Evolutionary conservation across 2,329 filamentous ascomycete genomes (phyloP), one percentile per base, ranked within the genome.

Genomic region (Phialemoniopsis sp.): DNA sequence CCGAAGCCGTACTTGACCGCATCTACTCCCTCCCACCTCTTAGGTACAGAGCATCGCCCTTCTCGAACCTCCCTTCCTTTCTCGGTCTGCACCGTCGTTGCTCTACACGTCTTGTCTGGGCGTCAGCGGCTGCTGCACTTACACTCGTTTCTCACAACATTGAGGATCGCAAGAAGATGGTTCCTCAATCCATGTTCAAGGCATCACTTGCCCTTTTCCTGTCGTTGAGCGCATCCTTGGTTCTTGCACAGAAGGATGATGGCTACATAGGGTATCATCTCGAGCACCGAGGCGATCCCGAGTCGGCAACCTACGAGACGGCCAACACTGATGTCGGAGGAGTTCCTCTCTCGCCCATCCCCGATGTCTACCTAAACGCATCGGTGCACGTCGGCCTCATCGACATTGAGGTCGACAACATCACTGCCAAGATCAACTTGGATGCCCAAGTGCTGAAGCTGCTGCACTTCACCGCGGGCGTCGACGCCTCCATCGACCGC

Each of bases 311-410:
- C 33, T 80, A 79, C 56, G 72, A 75, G 47, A 80, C 76, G 0
- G 68, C 62, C 32, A 64, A 66, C 47, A 78, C 73, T 1, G 55
- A 58, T 5, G 51, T 60, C 2, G 36, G 34, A 13, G 66, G 68
- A 15, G 64, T 63, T 7, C 50, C 61, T 2, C 63, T 68, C 1
- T 55, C 63, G 16, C 58, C 66, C 1, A 63, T 69, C 34, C 78
- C 78, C 3, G 78, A 82, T 47, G 76, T 81, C 14, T 77, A 72
- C 46, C 69, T 82, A 38, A 81, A 81, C 48, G 78, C 78, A 8
- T 71, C 67, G 2, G 70, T 81, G 0, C 67, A 64, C 38, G 74
- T 82, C 8, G 72, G 74, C 45, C 69, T 76, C 51, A 81, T 82
- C 58, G 64, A 68, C 54, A 69, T 82, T 40, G 64, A 72, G 36